Conservation (phyloP, 1,284 basidiomycete genomes). For the Ganoderma multipileum region DNA sequence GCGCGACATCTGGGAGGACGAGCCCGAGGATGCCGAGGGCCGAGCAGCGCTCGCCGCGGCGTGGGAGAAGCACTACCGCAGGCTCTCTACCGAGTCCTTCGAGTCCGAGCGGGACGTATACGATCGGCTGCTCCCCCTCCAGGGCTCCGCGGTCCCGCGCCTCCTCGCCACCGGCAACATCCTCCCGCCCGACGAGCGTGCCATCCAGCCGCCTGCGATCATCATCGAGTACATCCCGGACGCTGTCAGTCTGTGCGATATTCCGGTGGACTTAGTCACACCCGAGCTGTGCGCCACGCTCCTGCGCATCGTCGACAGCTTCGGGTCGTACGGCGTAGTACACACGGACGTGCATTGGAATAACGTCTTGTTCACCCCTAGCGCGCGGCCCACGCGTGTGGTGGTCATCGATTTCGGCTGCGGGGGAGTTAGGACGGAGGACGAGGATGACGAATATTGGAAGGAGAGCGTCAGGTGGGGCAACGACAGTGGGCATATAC, state of each 20-base stretch:
- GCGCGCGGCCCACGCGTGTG: neutral
- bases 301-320: constrained; percentile 7
- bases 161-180: constrained; percentile 4
- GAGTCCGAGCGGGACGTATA: constrained; percentile 11
- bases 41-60: constrained; percentile 4
- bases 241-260: constrained; percentile 10
- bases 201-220: constrained; percentile 10
- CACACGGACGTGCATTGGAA: constrained; percentile 7
- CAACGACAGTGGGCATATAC: neutral
- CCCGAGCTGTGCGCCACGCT: constrained; percentile 6
- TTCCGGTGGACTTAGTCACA: neutral
- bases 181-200: constrained; percentile 12
- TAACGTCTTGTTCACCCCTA: constrained; percentile 3
- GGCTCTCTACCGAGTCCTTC: neutral
- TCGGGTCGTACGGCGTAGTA: constrained; percentile 7
- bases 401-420: neutral
- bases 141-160: constrained; percentile 18
- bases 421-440: neutral
- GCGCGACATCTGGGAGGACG: neutral
- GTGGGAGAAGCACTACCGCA: constrained; percentile 7
- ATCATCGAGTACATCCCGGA: constrained; percentile 21
- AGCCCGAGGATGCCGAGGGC: neutral
- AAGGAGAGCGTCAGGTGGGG: neutral
- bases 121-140: constrained; percentile 5
- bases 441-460: neutral